Conservation (phyloP, 805 yeast species). For the Candida nanaspora region DNA sequence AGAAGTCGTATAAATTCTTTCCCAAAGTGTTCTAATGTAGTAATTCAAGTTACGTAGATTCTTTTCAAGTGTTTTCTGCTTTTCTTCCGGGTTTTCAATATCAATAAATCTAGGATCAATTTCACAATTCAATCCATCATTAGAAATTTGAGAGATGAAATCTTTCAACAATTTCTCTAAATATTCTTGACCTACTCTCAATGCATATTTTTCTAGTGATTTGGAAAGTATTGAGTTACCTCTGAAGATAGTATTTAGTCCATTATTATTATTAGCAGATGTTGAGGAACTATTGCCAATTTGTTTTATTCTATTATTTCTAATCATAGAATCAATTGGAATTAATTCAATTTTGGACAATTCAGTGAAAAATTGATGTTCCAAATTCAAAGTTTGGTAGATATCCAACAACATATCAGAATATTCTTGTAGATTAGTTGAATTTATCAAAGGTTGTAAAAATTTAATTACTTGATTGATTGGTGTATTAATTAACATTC, state of each 20-base stretch:
- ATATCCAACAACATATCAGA: constrained; percentile 62
- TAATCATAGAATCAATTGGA: constrained; percentile 36
- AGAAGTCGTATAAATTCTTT: constrained; percentile 52
- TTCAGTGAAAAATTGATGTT: constrained; percentile 65
- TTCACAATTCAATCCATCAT: constrained; percentile 57
- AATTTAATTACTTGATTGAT: constrained; percentile 45
- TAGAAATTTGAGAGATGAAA: constrained; percentile 46
- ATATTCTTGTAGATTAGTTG: constrained; percentile 40
- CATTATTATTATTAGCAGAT: constrained; percentile 31
- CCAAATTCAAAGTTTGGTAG: constrained; percentile 62
- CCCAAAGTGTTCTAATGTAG: constrained; percentile 60
- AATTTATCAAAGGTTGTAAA: constrained; percentile 26
- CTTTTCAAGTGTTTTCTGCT: constrained; percentile 33
- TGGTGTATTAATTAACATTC: constrained; percentile 47
- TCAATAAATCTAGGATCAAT: constrained; percentile 60
- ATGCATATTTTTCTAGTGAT: constrained; percentile 69
- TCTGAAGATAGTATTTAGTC: constrained; percentile 64
- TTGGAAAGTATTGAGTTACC: constrained; percentile 82
- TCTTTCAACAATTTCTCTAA: constrained; percentile 65
- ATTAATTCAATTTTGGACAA: constrained; percentile 62
- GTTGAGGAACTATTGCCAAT: constrained; percentile 14
- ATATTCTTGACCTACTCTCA: constrained; percentile 74
- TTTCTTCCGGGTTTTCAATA: constrained; percentile 26
- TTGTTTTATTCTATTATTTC: constrained; percentile 29
- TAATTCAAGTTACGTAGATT: constrained; percentile 43